Conservation (phyloP, 108 stramenopile species). For the Poteriospumella lacustris region DNA sequence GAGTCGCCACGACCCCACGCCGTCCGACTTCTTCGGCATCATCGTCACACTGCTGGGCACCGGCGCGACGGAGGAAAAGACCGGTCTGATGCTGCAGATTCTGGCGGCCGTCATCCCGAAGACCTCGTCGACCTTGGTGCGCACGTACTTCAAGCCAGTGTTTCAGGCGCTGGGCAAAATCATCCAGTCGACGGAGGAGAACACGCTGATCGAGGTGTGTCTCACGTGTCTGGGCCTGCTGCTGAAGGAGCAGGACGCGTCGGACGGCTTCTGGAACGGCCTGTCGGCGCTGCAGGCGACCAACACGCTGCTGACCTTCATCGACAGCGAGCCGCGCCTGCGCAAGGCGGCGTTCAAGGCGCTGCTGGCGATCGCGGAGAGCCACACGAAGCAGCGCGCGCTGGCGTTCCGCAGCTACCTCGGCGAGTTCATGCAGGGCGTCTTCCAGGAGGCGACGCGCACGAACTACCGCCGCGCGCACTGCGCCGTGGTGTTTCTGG, state of each 20-base stretch:
- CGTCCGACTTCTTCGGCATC: background rate
- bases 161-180: background rate
- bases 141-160: background rate
- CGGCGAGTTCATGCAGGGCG: background rate
- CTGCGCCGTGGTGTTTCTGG: background rate
- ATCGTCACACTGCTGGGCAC: background rate
- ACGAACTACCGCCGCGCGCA: constrained; percentile 1
- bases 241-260: background rate
- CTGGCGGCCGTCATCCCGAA: background rate
- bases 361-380: background rate
- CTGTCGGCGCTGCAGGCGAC: background rate
- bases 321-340: background rate
- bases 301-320: background rate
- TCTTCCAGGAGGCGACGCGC: background rate
- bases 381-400: background rate
- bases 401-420: background rate
- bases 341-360: background rate
- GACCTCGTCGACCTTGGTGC: background rate
- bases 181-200: background rate
- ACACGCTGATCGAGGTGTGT: background rate
- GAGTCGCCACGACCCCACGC: constrained; percentile 15
- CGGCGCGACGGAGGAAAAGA: background rate
- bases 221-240: background rate
- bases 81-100: background rate
- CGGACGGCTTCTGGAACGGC: constrained; percentile 20